Base-by-base conservation (phyloP, 108 stramenopile genomes). In the Pseudonitzschia pungens region DNA sequence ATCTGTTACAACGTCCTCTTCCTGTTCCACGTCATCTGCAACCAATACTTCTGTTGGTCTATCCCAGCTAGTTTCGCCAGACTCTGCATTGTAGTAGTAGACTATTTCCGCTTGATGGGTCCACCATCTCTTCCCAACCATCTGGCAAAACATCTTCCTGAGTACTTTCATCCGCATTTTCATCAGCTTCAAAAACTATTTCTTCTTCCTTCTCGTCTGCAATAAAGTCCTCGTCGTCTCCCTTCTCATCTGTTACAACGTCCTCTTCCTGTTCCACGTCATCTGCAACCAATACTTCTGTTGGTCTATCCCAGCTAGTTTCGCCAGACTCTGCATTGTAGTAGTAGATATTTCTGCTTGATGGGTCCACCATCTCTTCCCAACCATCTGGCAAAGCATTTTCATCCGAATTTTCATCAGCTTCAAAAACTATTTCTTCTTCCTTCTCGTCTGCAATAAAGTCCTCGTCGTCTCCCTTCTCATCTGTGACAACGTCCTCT, bases 1-100 rank as follows among this genome's bases (percentile, higher is more conserved):
- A 18, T 16, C 52, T 53, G 43, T n/a, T n/a, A n/a, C n/a, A n/a
- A n/a, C n/a, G n/a, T n/a, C n/a, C n/a, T n/a, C n/a, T n/a, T n/a
- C n/a, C n/a, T n/a, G n/a, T n/a, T n/a, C n/a, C n/a, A n/a, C n/a
- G n/a, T n/a, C n/a, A n/a, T n/a, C n/a, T 53, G n/a, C n/a, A n/a
- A n/a, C n/a, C n/a, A n/a, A n/a, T n/a, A 15, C 52, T 41, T 54
- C 24, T 28, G 42, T 42, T 14, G 90, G 90, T 55, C 32, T 77
- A 21, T 79, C 84, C 91, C 91, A 92, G 36, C 68, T 74, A 10
- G 82, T 77, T 24, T 77, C 63, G 12, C 78, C 71, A 5, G 75
- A 78, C 36, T 60, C 44, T 42, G 56, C 65, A 53, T 90, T 83
- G 65, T 70, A 82, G 81, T 81, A 92, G 71, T 92, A 92, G 4